Conservation (phyloP, 495 filamentous ascomycete genomes). For the Aspergillus steynii region DNA sequence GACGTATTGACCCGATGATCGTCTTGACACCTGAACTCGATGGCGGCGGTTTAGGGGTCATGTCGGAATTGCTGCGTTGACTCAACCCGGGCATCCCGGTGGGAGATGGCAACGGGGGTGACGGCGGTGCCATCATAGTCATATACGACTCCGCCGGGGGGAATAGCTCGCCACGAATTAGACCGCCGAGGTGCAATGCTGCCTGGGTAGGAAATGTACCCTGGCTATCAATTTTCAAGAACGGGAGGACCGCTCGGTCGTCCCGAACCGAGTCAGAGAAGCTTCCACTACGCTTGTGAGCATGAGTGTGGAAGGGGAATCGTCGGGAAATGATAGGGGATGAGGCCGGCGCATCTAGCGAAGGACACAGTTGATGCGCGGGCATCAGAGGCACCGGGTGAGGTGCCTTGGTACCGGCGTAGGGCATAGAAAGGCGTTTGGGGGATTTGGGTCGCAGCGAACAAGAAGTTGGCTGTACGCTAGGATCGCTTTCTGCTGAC, state of each 20-base stretch:
- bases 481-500: constrained; percentile 55
- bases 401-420: constrained; percentile 51
- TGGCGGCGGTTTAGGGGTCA: constrained; percentile 31
- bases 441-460: constrained; percentile 71
- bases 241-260: constrained; percentile 58
- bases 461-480: constrained; percentile 73
- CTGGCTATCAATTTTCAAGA: constrained; percentile 38
- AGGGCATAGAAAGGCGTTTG: constrained; percentile 44
- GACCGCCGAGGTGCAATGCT: constrained; percentile 71
- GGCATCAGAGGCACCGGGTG: constrained; percentile 59
- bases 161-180: constrained; percentile 80
- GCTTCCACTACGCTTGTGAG: constrained; percentile 71
- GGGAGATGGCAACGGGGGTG: constrained; percentile 48
- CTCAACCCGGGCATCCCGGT: constrained; percentile 23
- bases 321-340: constrained; percentile 32
- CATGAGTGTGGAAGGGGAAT: constrained; percentile 45
- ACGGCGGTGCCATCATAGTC: constrained; percentile 64
- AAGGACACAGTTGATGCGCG: constrained; percentile 18
- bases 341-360: constrained; percentile 30
- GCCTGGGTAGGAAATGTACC: constrained; percentile 52
- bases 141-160: constrained; percentile 77
- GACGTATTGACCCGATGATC: constrained; percentile 82
- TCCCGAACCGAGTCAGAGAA: constrained; percentile 89
- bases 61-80: constrained; percentile 36
- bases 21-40: constrained; percentile 74